Base-by-base conservation (phyloP, 2,329 filamentous ascomycete genomes). In the Gaeumannomyces tritici region DNA sequence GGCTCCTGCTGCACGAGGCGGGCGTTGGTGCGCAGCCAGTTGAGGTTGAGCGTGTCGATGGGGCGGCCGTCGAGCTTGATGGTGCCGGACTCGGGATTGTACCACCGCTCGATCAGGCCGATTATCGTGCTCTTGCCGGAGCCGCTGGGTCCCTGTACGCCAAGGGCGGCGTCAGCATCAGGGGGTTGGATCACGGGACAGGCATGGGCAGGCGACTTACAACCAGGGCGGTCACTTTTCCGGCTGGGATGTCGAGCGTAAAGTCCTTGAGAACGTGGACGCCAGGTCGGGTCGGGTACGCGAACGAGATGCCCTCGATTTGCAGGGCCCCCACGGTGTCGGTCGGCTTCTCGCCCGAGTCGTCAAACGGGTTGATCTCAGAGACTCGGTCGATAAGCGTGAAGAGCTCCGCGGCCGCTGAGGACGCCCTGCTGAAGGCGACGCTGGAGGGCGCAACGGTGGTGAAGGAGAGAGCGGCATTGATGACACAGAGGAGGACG, bases 1-100 rank as follows among this genome's bases (percentile, higher is more conserved):
- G 86, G 85, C 63, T 89, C 86, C 67, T 89, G 87, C 65, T 88
- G 84, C 4, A 89, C 87, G 6, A 89, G 75, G 0, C 85, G 84
- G 63, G 89, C 88, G 65, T 85, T 80, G 1, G 78, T 78, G 59
- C 83, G 77, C 87, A 72, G 89, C 79, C 69, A 77, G 58, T 73
- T 73, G 31, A 77, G 66, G 62, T 77, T 76, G 12, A 77, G 66
- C 2, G 69, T 27, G 12, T 72, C 66, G 56, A 76, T 73, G 0
- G 69, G 67, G 3, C 64, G 67, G 4, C 74, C 75, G 12, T 77
- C 75, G 0, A 77, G 68, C 59, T 69, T 73, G 64, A 77, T 75
- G 15, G 64, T 67, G 1, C 75, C 75, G 0, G 70, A 65, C 12
- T 64, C 64, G 2, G 72, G 70, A 33, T 75, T 71, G 58, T 77